Base-by-base conservation (phyloP, 140 eudicot species). In the Stevia rebaudiana region DNA sequence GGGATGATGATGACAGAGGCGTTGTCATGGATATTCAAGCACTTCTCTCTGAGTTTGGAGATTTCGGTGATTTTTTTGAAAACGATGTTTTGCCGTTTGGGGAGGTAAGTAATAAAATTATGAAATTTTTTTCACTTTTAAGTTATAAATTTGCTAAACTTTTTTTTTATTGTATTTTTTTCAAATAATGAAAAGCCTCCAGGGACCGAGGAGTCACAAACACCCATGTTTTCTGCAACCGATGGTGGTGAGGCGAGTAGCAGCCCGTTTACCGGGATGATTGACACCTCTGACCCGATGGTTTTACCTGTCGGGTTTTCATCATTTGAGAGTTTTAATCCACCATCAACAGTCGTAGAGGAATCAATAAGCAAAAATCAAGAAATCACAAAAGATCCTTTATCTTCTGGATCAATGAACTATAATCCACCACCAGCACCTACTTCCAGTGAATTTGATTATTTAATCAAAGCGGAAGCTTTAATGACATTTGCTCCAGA, bases 61-160 rank as follows among this genome's bases (percentile, higher is more conserved):
- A 92, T 74, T 92, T 92, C 66, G 99, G 99, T 22, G 99, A 92
- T 76, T 88, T 92, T 50, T 92, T 92, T 74, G 95, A 83, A 80
- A 80, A 78, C 40, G 99, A 92, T 63, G 81, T 81, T 71, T 74
- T 92, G 75, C 99, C 97, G n/a, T 85, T 92, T 69, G 99, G 99
- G 18, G 99, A 92, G 90, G 99, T 91, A 80, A 58, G 44, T 71
- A 47, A 61, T 69, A 5, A n/a, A 19, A 47, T 30, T 13, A 51
- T 18, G 47, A 56, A 56, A 5, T 40, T 23, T 40, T 23, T 40
- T 50, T 19, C 63, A 16, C 31, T 22, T 49, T 16, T 13, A 37
- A 43, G 8, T 63, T 37, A 6, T 4, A 18, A n/a, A n/a, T n/a
- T n/a, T 28, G 4, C 33, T 28, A 1, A 28, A 28, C 3, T 64